These are phyloP conservation scores for Agrocybe praecox DNA, from an alignment of 768 basidiomycete species.

Conservation along the genomic window DNA sequence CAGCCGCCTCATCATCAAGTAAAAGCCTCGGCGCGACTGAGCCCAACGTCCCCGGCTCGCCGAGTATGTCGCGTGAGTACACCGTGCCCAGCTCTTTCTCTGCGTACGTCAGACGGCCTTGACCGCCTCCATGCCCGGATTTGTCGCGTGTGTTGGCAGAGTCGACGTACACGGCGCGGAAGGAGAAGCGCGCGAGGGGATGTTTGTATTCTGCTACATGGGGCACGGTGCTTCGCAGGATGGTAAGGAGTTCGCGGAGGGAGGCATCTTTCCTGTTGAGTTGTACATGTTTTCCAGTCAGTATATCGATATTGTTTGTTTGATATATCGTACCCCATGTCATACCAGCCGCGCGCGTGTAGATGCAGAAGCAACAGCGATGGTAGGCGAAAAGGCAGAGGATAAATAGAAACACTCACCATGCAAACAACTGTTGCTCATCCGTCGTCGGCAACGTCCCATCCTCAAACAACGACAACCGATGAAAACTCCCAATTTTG, in stretches of 20 bases:
- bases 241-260: constrained; percentile 75
- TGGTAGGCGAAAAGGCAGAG: neutral
- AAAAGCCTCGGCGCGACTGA: constrained; percentile 61
- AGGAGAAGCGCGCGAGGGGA: constrained; percentile 80
- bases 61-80: constrained; percentile 83
- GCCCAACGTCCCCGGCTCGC: constrained; percentile 70
- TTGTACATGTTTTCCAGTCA: too few species aligned
- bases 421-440: constrained; percentile 82
- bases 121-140: constrained; percentile 38
- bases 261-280: constrained; percentile 79
- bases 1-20: constrained; percentile 44
- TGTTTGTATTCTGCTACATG: constrained; percentile 74
- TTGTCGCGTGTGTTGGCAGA: constrained; percentile 21
- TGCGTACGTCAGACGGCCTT: constrained; percentile 59
- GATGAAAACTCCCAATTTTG: constrained; percentile 80
- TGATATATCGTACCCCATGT: too few species aligned
- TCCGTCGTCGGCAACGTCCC: constrained; percentile 76
- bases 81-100: constrained; percentile 79
- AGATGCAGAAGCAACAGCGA: too few species aligned
- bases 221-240: constrained; percentile 73
- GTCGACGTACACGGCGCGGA: constrained; percentile 81
- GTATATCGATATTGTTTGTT: too few species aligned
- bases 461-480: constrained; percentile 75
- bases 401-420: constrained; percentile 41
- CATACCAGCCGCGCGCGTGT: too few species aligned